Conservation (phyloP, 768 basidiomycete genomes). For the Hortiboletus campestris region DNA sequence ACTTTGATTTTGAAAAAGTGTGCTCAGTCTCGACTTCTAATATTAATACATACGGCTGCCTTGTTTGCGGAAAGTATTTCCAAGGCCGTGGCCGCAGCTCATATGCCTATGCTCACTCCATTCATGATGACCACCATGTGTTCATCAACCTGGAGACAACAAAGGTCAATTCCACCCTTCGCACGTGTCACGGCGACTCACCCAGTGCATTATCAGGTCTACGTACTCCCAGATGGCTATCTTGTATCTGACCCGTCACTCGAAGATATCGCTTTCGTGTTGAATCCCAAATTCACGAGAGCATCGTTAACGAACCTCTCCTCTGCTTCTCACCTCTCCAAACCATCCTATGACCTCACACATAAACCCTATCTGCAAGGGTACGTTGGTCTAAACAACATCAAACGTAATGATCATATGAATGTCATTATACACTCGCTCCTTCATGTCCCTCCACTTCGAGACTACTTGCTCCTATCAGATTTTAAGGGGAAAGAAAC, state of each 20-base stretch:
- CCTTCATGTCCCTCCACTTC: slow-evolving; percentile 85
- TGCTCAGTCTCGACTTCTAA: slow-evolving; percentile 96
- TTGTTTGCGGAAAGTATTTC: slow-evolving; percentile 98
- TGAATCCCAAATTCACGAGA: slow-evolving; percentile 83
- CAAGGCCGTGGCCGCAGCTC: slow-evolving; percentile 93
- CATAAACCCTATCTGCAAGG: slow-evolving; percentile 86
- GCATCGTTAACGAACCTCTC: slow-evolving; percentile 54
- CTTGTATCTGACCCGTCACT: slow-evolving; percentile 94
- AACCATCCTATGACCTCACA: slow-evolving; percentile 82
- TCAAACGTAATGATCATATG: slow-evolving; percentile 96
- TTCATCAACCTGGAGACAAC: slow-evolving; percentile 94
- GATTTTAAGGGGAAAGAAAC: slow-evolving; percentile 71
- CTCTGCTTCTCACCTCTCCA: slow-evolving; percentile 55
- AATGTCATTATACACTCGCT: slow-evolving; percentile 95
- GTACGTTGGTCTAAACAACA: slow-evolving; percentile 95
- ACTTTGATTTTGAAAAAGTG: slow-evolving; percentile 99
- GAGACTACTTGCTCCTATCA: slow-evolving; percentile 82
- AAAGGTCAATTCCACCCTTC: slow-evolving; percentile 49
- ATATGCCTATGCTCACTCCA: slow-evolving; percentile 95
- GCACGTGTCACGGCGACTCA: slow-evolving; percentile 20
- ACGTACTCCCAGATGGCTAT: slow-evolving; percentile 96
- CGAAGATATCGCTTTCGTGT: slow-evolving; percentile 90
- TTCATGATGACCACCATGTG: slow-evolving; percentile 97
- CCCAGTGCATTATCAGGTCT: slow-evolving; percentile 61
- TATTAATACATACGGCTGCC: slow-evolving; percentile 96